phyloP scores from a whole-genome alignment of 2,329 filamentous ascomycete species.

The Dothideomycetes sp. region DNA sequence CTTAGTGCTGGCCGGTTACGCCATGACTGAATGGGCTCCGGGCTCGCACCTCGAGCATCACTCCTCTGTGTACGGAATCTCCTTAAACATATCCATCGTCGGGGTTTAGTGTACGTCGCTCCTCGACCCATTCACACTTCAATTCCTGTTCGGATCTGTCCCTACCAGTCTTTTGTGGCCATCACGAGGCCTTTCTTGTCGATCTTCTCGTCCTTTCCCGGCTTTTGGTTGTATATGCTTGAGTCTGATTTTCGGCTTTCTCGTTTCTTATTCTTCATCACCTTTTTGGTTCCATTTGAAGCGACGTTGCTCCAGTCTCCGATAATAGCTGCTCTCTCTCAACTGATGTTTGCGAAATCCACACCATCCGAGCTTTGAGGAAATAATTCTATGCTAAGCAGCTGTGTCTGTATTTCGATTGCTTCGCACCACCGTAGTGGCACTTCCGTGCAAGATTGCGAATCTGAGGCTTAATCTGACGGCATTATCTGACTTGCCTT shows the following conservation, averaged over 20 bases:
- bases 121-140: not conserved
- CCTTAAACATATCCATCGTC: not conserved
- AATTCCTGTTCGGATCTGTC: not conserved
- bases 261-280: too few species aligned
- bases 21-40: slow-evolving; percentile 7
- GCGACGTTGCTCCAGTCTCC: not conserved
- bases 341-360: not conserved
- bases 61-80: not conserved
- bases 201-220: not conserved
- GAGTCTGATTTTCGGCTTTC: too few species aligned
- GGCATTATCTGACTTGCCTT: not conserved
- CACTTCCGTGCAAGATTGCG: not conserved
- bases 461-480: not conserved
- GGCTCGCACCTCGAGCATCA: not conserved
- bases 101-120: not conserved
- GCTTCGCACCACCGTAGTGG: not conserved
- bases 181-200: not conserved
- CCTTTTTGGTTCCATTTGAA: too few species aligned
- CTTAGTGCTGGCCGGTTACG: slow-evolving; percentile 6
- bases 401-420: too few species aligned
- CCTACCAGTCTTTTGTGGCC: not conserved
- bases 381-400: not conserved
- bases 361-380: not conserved
- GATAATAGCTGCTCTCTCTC: not conserved
- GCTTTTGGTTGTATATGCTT: not conserved